phyloP scores from a whole-genome alignment of 441 rosid species.

The Gossypium lobatum region DNA sequence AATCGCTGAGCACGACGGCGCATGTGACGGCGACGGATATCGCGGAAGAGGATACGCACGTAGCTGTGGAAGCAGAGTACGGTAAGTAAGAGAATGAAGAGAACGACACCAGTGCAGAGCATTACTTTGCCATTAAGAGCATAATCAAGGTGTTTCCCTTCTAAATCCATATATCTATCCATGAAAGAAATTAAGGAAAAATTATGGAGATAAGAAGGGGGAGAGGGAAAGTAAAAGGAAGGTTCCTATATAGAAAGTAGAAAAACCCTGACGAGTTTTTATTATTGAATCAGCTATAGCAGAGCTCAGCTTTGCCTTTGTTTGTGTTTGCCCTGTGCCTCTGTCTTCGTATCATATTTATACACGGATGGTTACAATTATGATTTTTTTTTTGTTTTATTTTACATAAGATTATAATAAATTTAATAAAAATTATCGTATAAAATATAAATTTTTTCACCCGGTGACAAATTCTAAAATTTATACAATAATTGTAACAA shows the following conservation, averaged over 20 bases:
- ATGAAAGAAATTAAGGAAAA: conserved; percentile 2
- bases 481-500: too few relatives aligned
- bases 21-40: conserved; percentile 30
- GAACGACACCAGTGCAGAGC: conserved; percentile 33
- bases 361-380: neutral
- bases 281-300: neutral
- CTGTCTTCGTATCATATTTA: neutral
- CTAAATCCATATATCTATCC: conserved; percentile 13
- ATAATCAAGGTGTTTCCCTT: conserved; percentile 17
- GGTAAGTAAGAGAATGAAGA: conserved; percentile 28
- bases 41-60: conserved; percentile 29
- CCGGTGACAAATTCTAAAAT: too few relatives aligned
- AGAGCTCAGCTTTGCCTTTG: neutral
- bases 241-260: neutral
- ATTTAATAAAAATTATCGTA: too few relatives aligned
- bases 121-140: conserved; percentile 32
- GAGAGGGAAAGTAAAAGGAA: neutral
- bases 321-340: neutral
- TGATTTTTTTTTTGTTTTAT: neutral
- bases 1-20: conserved; percentile 21
- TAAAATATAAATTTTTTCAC: too few relatives aligned
- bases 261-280: neutral
- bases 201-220: neutral
- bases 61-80: conserved; percentile 41
- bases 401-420: too few relatives aligned